phyloP scores from a whole-genome alignment of 257 asterid species.

The Solanum piurae region DNA sequence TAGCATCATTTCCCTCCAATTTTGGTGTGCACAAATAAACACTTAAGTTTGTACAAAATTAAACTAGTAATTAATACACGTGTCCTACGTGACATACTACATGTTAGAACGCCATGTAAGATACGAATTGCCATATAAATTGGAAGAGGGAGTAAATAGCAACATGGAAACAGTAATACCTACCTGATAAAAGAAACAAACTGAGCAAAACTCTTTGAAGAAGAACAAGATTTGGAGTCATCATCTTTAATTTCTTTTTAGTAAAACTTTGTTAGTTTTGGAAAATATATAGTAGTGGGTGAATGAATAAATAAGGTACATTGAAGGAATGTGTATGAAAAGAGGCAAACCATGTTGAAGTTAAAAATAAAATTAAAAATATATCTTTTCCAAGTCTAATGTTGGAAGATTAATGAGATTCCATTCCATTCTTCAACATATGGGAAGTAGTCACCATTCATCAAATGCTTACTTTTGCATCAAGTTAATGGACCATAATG shows the following conservation, averaged over 20 bases:
- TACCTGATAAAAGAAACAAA: constrained; percentile 33
- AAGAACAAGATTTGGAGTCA: background rate
- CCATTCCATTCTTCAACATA: constrained; percentile 6
- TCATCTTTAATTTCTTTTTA: background rate
- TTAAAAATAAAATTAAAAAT: background rate
- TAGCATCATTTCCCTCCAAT: too few species aligned
- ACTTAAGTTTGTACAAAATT: too few species aligned
- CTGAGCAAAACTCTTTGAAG: background rate
- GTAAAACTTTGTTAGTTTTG: background rate
- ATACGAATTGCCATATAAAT: too few species aligned
- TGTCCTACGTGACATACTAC: too few species aligned
- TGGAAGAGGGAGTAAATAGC: background rate
- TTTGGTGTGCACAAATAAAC: too few species aligned
- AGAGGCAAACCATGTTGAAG: background rate
- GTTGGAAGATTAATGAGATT: constrained; percentile 23
- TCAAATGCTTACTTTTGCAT: background rate
- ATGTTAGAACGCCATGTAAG: too few species aligned
- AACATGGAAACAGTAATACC: background rate
- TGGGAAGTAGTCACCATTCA: background rate
- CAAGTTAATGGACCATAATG: background rate
- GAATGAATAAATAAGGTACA: background rate
- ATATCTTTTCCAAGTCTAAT: background rate
- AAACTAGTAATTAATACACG: too few species aligned
- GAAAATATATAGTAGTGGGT: background rate
- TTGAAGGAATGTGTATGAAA: background rate